Percentiles rank a stretch among this genome's conserved stretches.
phyloP scores from a whole-genome alignment of 441 rosid genomes.

The Arabidopsis hybrid region DNA sequence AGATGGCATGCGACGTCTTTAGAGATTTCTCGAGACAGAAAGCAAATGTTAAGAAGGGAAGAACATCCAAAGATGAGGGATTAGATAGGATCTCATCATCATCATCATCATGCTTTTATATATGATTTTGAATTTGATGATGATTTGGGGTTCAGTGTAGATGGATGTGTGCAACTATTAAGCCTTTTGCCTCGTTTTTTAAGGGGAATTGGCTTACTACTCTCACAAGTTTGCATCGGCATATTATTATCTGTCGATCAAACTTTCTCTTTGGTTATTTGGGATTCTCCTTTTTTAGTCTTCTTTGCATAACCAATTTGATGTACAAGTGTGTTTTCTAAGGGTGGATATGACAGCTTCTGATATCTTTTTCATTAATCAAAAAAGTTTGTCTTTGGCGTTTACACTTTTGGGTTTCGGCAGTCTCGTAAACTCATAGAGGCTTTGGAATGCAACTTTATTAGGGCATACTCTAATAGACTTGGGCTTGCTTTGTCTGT shows the following conservation, averaged over 20 bases:
- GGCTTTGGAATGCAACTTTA: not conserved
- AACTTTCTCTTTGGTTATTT: not conserved
- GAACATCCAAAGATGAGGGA: slow-evolving; percentile 7
- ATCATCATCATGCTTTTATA: not conserved
- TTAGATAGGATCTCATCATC: not conserved
- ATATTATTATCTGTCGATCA: not conserved
- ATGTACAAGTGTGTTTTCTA: slow-evolving; percentile 12
- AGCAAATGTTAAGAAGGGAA: slow-evolving; percentile 13
- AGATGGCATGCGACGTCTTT: slow-evolving; percentile 27
- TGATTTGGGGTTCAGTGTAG: not conserved
- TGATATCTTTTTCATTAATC: not conserved
- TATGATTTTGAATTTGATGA: not conserved
- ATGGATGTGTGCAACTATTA: not conserved
- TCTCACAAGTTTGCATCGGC: slow-evolving; percentile 7
- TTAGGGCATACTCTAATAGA: too few relatives aligned
- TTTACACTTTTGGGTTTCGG: not conserved
- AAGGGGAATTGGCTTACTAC: not conserved
- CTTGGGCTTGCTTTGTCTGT: too few relatives aligned
- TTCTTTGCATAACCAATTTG: not conserved
- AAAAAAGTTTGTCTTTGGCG: not conserved
- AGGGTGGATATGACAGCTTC: not conserved
- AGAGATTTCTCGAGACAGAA: not conserved
- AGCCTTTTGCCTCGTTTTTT: not conserved
- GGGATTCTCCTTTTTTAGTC: not conserved
- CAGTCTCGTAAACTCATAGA: not conserved